Evolutionary conservation across 139 green algal species (phyloP).

Genomic region (Asterochloris erici): DNA sequence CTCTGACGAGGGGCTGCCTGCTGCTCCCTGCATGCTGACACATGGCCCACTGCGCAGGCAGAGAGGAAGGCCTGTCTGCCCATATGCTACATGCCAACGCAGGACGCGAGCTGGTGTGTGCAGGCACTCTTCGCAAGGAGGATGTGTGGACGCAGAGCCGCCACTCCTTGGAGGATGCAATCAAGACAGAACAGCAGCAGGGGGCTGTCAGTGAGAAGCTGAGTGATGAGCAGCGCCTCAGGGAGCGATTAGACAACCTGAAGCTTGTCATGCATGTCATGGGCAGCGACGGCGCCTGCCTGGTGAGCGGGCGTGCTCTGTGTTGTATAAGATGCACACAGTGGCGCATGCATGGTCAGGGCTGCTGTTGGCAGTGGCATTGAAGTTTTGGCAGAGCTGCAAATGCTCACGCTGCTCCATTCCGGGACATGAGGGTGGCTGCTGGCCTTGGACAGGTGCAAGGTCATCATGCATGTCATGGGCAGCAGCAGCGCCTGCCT

Average conservation of each 20-base stretch:
- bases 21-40: background rate
- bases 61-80: background rate
- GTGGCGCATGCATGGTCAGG: too few relatives aligned
- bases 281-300: constrained; percentile 60
- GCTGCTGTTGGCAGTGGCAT: too few relatives aligned
- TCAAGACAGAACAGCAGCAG: constrained; percentile 30
- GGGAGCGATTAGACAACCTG: constrained; percentile 45
- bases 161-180: constrained; percentile 35
- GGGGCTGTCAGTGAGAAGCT: constrained; percentile 8
- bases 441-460: too few relatives aligned
- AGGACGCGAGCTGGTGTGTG: background rate
- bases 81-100: background rate
- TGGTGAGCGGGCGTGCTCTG: constrained; percentile 17
- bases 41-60: too few relatives aligned
- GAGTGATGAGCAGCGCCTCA: constrained; percentile 28
- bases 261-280: constrained; percentile 58
- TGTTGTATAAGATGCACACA: too few relatives aligned
- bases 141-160: constrained; percentile 38
- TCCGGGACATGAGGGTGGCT: too few relatives aligned
- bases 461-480: too few relatives aligned
- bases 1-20: background rate
- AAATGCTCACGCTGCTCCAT: too few relatives aligned
- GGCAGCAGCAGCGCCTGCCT: too few relatives aligned
- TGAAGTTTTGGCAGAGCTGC: too few relatives aligned
- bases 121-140: background rate